Base-by-base conservation (phyloP, 352 stramenopile species). In the Phytophthora capsici region DNA sequence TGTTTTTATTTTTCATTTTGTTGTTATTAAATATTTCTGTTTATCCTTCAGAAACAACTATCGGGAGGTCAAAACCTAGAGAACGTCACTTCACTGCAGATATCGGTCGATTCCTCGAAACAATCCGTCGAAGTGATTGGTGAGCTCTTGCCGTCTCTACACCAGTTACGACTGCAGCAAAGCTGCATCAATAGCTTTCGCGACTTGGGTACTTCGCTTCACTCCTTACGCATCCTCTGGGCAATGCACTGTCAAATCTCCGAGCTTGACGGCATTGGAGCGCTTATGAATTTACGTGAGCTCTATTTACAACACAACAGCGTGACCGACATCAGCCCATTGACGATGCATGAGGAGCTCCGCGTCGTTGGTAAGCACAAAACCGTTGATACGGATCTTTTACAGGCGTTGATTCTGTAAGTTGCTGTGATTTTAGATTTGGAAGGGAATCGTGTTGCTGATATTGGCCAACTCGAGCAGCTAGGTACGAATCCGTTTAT, bases 341-440 rank as follows among this genome's bases (percentile, higher is more conserved):
- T 96, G 30, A 86, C 81, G 26, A 90, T 96, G 84, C 90, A 96
- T 62, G 88, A 97, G 20, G 74, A 91, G 43, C 75, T 97, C n/a
- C 71, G 86, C 44, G 60, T 95, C 26, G 55, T 94, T 23, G 85
- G 84, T 93, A 47, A 28, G 73, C 44, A n/a, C 12, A 32, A 4
- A 6, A 43, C 20, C 12, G 8, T 17, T 3, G 0, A 41, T 26
- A 28, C 5, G 16, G 8, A 22, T 26, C 4, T 34, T 3, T 3
- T 43, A 25, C 9, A 56, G 46, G 5, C 8, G 20, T 60, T 43
- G n/a, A 54, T 16, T 14, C 28, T 34, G 28, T 34, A 34, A 52
- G 28, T 60, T 34, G 36, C 6, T 41, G 36, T 10, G 14, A 23
- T 34, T 26, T 10, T 68, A 88, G 85, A 96, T 64, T 55, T 95